Base-by-base conservation (phyloP, 2,329 filamentous ascomycete species). In the Bipolaris oryzae region DNA sequence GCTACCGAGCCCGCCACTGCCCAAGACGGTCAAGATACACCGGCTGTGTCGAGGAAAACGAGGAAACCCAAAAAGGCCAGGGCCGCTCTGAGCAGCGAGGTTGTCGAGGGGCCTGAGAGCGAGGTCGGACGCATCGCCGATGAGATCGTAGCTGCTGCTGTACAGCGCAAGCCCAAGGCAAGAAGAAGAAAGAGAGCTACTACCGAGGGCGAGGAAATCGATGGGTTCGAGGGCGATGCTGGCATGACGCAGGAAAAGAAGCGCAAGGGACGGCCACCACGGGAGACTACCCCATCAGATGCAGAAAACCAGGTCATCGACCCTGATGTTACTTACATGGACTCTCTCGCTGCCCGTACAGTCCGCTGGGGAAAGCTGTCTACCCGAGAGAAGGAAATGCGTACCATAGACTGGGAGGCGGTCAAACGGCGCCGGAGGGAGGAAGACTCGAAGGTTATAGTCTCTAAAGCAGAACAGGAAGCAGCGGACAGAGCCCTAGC, bases 281-380 rank as follows among this genome's bases (percentile, higher is more conserved):
- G 73, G 39, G 67, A 69, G 46, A 52, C 62, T 15, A 75, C 74
- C 7, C 75, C 72, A 15, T 62, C 69, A 7, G 83, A 60, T 50
- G 72, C 74, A 7, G 74, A 76, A 61, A 62, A 76, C 44, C 76
- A 69, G 47, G 57, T 67, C 67, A 87, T 94, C 52, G 88, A 92
- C 68, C 80, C 85, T 20, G 83, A 84, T 21, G 83, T 82, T 3
- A 82, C 90, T 23, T 90, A 86, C 51, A 91, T 95, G 87, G 84
- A 82, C 41, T 89, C 92, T 55, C 77, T 95, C 3, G 90, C 86
- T 47, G 85, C 83, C 59, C 89, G 91, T 18, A 68, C 72, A 37
- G 68, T 74, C 21, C 78, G 89, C 20, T 88, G 89, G 53, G 91
- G 91, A 55, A 90, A 89, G 72, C 87, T 89, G 57, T 93, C 91